Base-by-base conservation (phyloP, 106 monocot genomes). In the Triglochin maritima region DNA sequence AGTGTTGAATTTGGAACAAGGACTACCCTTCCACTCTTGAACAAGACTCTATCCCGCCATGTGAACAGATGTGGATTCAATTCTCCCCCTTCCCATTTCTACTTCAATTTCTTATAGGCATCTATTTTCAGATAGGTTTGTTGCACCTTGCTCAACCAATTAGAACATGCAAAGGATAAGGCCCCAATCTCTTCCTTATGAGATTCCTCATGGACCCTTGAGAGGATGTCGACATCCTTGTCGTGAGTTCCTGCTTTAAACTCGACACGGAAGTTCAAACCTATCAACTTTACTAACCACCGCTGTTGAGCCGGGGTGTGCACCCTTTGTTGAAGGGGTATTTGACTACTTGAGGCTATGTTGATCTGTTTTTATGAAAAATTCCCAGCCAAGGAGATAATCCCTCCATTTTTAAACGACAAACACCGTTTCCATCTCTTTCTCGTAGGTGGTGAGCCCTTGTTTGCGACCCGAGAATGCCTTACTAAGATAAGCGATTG, bases 351-450 rank as follows among this genome's bases (percentile, higher is more conserved):
- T n/a, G 9, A 71, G 60, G 17, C 71, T 71, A 4, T 50, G 4
- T 42, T 71, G 71, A n/a, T 71, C 60, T n/a, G n/a, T n/a, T n/a
- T n/a, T n/a, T n/a, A n/a, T n/a, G n/a, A n/a, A n/a, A n/a, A n/a
- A n/a, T n/a, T 6, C 4, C 4, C 42, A 15, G 4, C 60, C 60
- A 7, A 71, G 0, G 1, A 71, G 50, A 47, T 62, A 71, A 3
- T 49, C 49, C 9, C 62, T 3, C 60, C 71, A 71, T 52, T 71
- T 71, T 2, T 17, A 3, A 1, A 71, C 62, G 5, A 11, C 49
- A 1, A 52, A 10, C 4, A 62, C 11, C 4, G 62, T 49, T 3
- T 60, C 51, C n/a, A n/a, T n/a, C 50, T 50, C 50, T 50, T 50
- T 50, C 8, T 50, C 50, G 8, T 50, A 50, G 50, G 50, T 50